phyloP scores from a whole-genome alignment of 1,139 yeast species.

The Blastobotrys indianensis region DNA sequence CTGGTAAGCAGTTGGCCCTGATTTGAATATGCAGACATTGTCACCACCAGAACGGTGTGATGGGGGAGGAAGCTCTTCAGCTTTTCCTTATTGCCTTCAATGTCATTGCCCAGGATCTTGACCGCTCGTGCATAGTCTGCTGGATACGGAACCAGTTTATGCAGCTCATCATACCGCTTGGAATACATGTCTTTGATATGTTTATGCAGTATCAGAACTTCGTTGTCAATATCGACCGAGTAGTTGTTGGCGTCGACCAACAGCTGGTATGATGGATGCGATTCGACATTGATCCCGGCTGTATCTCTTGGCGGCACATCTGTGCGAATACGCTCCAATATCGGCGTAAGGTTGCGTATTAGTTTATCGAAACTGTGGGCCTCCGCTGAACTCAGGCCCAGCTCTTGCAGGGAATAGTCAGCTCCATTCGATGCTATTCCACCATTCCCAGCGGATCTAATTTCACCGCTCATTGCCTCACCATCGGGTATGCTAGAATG shows the following conservation, averaged over 20 bases:
- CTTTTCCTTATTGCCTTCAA: conserved; percentile 27
- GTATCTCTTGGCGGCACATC: conserved; percentile 28
- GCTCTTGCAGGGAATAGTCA: not conserved
- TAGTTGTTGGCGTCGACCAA: conserved; percentile 52
- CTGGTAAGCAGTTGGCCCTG: conserved; percentile 34
- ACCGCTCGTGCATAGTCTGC: conserved; percentile 57
- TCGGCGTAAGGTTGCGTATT: conserved; percentile 26
- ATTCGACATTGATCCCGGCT: conserved; percentile 29
- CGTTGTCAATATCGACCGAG: conserved; percentile 51
- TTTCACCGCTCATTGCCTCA: conserved; percentile 1
- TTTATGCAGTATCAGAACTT: conserved; percentile 46
- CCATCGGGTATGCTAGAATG: not conserved
- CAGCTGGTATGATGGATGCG: conserved; percentile 43
- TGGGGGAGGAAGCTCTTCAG: conserved; percentile 43
- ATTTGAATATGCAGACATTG: conserved; percentile 62
- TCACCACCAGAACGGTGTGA: conserved; percentile 65
- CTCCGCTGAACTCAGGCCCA: conserved; percentile 5
- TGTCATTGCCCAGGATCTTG: conserved; percentile 46
- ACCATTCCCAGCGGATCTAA: conserved; percentile 2
- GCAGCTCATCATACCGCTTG: conserved; percentile 67
- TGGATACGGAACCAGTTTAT: conserved; percentile 56
- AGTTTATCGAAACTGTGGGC: conserved; percentile 22
- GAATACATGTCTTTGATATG: conserved; percentile 51
- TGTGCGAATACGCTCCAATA: conserved; percentile 25
- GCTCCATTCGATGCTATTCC: conserved; percentile 3